These are phyloP conservation scores for Pisolithus albus DNA, from an alignment of 768 basidiomycete species.

Conservation along the genomic window DNA sequence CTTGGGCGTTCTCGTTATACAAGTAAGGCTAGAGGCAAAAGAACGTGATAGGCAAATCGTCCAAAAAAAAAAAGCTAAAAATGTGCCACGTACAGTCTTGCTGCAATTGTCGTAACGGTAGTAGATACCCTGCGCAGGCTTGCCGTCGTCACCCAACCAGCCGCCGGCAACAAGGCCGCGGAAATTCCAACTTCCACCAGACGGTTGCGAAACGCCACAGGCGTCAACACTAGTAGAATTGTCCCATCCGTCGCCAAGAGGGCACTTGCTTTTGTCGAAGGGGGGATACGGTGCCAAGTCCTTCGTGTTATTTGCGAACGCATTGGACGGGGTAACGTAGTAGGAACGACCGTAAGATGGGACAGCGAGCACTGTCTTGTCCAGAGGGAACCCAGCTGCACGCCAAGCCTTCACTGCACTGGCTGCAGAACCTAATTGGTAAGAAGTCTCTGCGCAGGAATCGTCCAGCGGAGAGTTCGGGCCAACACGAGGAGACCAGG, in stretches of 20 bases:
- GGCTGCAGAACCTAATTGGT: conserved; percentile 68
- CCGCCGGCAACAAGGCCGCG: conserved; percentile 54
- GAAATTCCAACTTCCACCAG: conserved; percentile 52
- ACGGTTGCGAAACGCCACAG: conserved; percentile 43
- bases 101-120: conserved; percentile 62
- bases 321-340: conserved; percentile 32
- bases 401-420: conserved; percentile 70
- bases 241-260: conserved; percentile 55
- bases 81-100: conserved; percentile 50
- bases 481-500: conserved; percentile 50
- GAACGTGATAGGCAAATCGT: conserved; percentile 1
- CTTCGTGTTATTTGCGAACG: conserved; percentile 26
- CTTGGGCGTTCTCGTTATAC: conserved; percentile 48
- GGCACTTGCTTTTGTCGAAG: conserved; percentile 39
- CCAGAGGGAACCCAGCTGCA: conserved; percentile 62
- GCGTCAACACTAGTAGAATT: conserved; percentile 39
- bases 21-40: conserved; percentile 51
- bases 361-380: conserved; percentile 72
- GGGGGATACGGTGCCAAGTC: conserved; percentile 41
- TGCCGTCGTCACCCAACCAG: conserved; percentile 35
- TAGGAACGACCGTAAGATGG: conserved; percentile 80
- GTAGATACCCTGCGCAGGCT: conserved; percentile 37
- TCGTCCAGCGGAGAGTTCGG: conserved; percentile 80
- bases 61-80: no score
- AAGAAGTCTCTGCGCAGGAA: conserved; percentile 52